phyloP scores from a whole-genome alignment of 1,139 yeast species.

The Scheffersomyces titani region DNA sequence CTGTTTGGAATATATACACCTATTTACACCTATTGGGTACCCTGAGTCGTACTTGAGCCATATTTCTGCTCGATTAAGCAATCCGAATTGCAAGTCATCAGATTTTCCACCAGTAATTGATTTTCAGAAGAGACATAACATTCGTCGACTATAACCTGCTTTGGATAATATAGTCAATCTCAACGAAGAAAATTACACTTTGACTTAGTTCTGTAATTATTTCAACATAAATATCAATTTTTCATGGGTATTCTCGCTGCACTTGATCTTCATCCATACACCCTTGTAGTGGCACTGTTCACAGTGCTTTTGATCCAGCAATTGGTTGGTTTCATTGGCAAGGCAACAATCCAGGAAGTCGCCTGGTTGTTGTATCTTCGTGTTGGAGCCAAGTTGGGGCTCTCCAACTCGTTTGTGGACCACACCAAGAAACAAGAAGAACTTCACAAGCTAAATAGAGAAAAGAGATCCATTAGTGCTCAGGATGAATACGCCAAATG shows the following conservation, averaged over 20 bases:
- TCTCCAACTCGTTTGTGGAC: slow-evolving; percentile 26
- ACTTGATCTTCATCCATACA: slow-evolving; percentile 32
- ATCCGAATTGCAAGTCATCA: neutral
- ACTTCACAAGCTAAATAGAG: slow-evolving; percentile 47
- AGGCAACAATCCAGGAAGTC: slow-evolving; percentile 30
- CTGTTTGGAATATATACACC: neutral
- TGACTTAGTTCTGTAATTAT: neutral
- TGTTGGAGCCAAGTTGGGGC: slow-evolving; percentile 34
- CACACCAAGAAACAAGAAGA: slow-evolving; percentile 45
- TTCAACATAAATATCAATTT: neutral
- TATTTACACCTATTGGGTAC: neutral
- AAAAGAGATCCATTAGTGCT: slow-evolving; percentile 69
- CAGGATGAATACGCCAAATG: slow-evolving; percentile 95
- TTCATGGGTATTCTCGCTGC: neutral
- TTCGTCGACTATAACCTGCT: neutral
- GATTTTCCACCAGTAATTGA: neutral
- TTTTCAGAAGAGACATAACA: neutral
- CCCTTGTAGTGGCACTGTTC: slow-evolving; percentile 24
- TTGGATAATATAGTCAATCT: neutral
- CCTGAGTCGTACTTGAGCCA: neutral
- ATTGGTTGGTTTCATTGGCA: slow-evolving; percentile 34
- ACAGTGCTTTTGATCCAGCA: slow-evolving; percentile 34
- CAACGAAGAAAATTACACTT: neutral
- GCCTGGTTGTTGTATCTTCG: slow-evolving; percentile 44
- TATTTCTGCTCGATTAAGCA: neutral